Conservation (phyloP, 441 rosid species). For the Gossypium laxum region DNA sequence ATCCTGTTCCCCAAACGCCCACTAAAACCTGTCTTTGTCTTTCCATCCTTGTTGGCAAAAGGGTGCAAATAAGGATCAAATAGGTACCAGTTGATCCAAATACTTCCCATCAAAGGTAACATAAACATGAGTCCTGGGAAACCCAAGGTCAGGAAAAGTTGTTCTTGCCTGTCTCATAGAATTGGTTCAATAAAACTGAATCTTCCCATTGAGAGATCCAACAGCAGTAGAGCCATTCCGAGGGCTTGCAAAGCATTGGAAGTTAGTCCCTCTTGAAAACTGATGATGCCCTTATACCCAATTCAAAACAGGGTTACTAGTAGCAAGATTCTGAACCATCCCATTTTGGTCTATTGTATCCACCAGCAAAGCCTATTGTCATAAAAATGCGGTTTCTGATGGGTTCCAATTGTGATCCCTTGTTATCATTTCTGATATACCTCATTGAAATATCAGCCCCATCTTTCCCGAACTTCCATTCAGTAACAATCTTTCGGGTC, state of each 20-base stretch:
- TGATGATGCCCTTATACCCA: slow-evolving; percentile 96
- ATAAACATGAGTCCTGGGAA: slow-evolving; percentile 25
- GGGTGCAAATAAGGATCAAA: slow-evolving; percentile 48
- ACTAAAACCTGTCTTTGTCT: slow-evolving; percentile 67
- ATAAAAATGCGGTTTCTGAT: slow-evolving; percentile 85
- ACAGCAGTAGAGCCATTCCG: slow-evolving; percentile 55
- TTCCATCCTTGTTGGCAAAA: slow-evolving; percentile 70
- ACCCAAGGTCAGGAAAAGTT: slow-evolving; percentile 90
- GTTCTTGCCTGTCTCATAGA: slow-evolving; percentile 91
- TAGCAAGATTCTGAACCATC: slow-evolving; percentile 79
- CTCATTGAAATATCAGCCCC: slow-evolving; percentile 84
- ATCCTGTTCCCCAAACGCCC: slow-evolving; percentile 91
- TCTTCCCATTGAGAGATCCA: slow-evolving; percentile 85
- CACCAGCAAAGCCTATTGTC: slow-evolving; percentile 88
- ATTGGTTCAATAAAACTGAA: slow-evolving; percentile 63
- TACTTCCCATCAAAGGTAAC: slow-evolving; percentile 83
- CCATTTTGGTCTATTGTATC: slow-evolving; percentile 87
- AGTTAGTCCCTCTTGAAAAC: slow-evolving; percentile 86
- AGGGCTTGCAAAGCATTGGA: slow-evolving; percentile 84
- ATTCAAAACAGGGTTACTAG: slow-evolving; percentile 58
- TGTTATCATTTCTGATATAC: slow-evolving; percentile 78
- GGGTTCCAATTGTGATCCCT: slow-evolving; percentile 94
- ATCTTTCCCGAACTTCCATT: slow-evolving; percentile 92
- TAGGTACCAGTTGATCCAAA: slow-evolving; percentile 79
- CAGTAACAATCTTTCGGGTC: slow-evolving; percentile 72